Conservation (phyloP, 345 rosid species). For the Acer saccharum region DNA sequence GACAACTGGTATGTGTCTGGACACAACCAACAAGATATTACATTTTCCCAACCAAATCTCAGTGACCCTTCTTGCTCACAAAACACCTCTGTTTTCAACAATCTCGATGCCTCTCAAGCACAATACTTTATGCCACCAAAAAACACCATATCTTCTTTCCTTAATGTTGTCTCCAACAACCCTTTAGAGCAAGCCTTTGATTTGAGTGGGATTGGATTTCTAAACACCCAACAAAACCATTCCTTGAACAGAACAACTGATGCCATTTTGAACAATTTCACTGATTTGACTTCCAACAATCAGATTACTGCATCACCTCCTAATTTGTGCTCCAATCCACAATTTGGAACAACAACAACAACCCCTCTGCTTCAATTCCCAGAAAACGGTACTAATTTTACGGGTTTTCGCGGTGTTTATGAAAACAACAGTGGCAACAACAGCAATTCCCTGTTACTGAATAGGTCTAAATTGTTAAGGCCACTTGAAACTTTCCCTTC, state of each 20-base stretch:
- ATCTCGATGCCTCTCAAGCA: constrained; percentile 58
- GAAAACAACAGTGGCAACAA: constrained; percentile 26
- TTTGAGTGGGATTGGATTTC: constrained; percentile 55
- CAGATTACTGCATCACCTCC: constrained; percentile 29
- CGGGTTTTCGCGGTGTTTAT: constrained; percentile 45
- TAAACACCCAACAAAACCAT: constrained; percentile 50
- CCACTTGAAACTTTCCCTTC: constrained; percentile 53
- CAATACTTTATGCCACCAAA: constrained; percentile 55
- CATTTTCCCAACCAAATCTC: constrained; percentile 48
- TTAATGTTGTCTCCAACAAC: constrained; percentile 46
- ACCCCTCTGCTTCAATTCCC: constrained; percentile 37
- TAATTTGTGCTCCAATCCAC: constrained; percentile 37
- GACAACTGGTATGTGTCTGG: constrained; percentile 45
- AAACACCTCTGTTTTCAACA: constrained; percentile 62
- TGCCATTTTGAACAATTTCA: constrained; percentile 38
- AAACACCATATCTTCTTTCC: constrained; percentile 39
- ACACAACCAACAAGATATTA: constrained; percentile 42
- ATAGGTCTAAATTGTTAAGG: constrained; percentile 55
- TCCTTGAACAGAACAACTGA: constrained; percentile 33
- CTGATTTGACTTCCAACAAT: constrained; percentile 36
- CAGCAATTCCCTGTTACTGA: constrained; percentile 38
- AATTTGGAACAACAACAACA: constrained; percentile 20
- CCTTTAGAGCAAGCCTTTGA: constrained; percentile 51
- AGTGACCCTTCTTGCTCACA: constrained; percentile 60
- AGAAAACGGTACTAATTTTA: constrained; percentile 33